These are phyloP conservation scores for Boletus sensibilis DNA, from an alignment of 768 basidiomycete genomes.

Conservation along the genomic window DNA sequence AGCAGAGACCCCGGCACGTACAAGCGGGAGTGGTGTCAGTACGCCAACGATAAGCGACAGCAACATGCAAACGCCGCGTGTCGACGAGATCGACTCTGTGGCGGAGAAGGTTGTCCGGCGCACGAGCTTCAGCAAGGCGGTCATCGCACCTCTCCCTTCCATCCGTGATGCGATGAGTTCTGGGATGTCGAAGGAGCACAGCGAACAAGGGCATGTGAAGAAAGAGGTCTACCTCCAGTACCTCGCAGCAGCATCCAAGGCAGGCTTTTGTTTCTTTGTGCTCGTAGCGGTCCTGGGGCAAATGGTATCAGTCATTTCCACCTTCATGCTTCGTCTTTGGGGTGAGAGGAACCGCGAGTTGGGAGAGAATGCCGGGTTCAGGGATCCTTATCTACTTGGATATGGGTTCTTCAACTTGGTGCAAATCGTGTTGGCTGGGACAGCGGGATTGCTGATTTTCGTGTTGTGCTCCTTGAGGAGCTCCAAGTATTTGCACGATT, in stretches of 20 bases:
- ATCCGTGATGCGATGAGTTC: slow-evolving; percentile 40
- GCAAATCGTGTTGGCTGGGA: slow-evolving; percentile 52
- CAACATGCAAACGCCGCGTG: slow-evolving; percentile 23
- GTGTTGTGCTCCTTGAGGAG: slow-evolving; percentile 75
- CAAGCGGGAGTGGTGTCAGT: slow-evolving; percentile 24
- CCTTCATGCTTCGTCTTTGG: slow-evolving; percentile 75
- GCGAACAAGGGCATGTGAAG: slow-evolving; percentile 82
- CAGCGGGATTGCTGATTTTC: slow-evolving; percentile 65
- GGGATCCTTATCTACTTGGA: slow-evolving; percentile 52
- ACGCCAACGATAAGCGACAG: slow-evolving; percentile 23
- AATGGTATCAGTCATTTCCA: slow-evolving; percentile 55
- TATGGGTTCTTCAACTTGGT: slow-evolving; percentile 70
- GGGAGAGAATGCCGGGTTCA: slow-evolving; percentile 58
- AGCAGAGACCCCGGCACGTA: slow-evolving; percentile 46
- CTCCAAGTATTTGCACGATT: slow-evolving; percentile 73
- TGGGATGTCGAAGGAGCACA: slow-evolving; percentile 66
- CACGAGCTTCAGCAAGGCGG: slow-evolving; percentile 58
- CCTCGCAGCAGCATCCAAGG: slow-evolving; percentile 72
- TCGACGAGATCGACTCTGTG: slow-evolving; percentile 32
- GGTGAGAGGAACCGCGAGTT: slow-evolving; percentile 69
- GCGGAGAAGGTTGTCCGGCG: slow-evolving; percentile 58
- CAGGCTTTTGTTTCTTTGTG: slow-evolving; percentile 68
- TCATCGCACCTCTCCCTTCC: slow-evolving; percentile 42
- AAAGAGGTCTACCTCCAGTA: slow-evolving; percentile 72
- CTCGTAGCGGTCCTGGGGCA: slow-evolving; percentile 56